phyloP scores from a whole-genome alignment of 1,284 basidiomycete species.

The Austroboletus novae-zelandiae region DNA sequence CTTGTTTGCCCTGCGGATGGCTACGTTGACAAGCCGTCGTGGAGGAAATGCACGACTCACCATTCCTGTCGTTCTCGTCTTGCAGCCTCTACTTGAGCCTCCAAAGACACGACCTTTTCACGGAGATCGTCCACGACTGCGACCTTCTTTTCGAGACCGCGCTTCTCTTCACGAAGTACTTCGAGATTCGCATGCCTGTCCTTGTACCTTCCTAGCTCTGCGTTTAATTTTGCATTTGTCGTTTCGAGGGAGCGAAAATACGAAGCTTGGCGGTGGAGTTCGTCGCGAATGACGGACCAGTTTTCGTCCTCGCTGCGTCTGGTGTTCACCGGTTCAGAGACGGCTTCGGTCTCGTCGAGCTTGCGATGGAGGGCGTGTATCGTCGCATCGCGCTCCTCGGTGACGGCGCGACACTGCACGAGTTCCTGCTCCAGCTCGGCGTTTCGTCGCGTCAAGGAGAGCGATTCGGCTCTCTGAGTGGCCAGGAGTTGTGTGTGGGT shows the following conservation, averaged over 20 bases:
- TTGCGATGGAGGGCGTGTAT: slow-evolving; percentile 46
- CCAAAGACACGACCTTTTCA: slow-evolving; percentile 53
- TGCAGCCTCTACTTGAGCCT: slow-evolving; percentile 61
- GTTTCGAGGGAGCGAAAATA: slow-evolving; percentile 63
- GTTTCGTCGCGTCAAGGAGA: slow-evolving; percentile 44
- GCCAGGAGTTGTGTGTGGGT: slow-evolving; percentile 45
- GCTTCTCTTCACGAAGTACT: slow-evolving; percentile 73
- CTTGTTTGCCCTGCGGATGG: slow-evolving; percentile 38
- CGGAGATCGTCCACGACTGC: slow-evolving; percentile 53
- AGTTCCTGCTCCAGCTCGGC: slow-evolving; percentile 46
- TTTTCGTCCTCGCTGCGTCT: slow-evolving; percentile 43
- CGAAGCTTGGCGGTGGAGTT: slow-evolving; percentile 59
- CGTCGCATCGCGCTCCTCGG: slow-evolving; percentile 41
- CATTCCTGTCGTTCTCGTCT: slow-evolving; percentile 54
- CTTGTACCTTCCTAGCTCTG: slow-evolving; percentile 53
- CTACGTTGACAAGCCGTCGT: background rate
- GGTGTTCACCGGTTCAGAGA: slow-evolving; percentile 24
- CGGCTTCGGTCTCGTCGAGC: slow-evolving; percentile 42
- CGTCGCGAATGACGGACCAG: slow-evolving; percentile 57
- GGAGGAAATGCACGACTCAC: slow-evolving; percentile 31
- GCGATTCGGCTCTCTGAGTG: slow-evolving; percentile 47
- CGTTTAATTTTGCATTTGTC: slow-evolving; percentile 55
- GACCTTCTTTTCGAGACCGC: slow-evolving; percentile 58
- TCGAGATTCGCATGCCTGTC: slow-evolving; percentile 61
- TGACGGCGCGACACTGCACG: slow-evolving; percentile 37